Percentiles rank a stretch among this genome's conserved stretches.
phyloP scores from a whole-genome alignment of 164 flowering plant species.

The Umbilicus rupestris region DNA sequence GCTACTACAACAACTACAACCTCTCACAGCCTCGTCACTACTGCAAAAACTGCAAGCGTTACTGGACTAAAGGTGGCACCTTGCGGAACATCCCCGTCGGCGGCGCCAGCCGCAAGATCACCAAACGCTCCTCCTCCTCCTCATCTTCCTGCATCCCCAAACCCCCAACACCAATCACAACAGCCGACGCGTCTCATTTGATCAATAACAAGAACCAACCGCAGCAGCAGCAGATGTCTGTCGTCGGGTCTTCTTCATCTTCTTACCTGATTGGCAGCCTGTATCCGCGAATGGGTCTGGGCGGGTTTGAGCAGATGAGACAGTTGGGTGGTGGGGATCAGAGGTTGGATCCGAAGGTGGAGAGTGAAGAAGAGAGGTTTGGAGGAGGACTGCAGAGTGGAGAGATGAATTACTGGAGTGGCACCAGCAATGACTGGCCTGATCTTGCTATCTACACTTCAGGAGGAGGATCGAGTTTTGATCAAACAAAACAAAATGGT shows the following conservation, averaged over 20 bases:
- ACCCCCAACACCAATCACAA: not conserved
- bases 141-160: too few species aligned
- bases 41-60: slow-evolving; percentile 47
- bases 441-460: slow-evolving; percentile 65
- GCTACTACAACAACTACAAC: slow-evolving; percentile 66
- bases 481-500: too few species aligned
- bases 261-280: slow-evolving; percentile 28
- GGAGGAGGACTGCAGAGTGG: slow-evolving; percentile 23
- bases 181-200: not conserved
- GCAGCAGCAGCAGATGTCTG: too few species aligned
- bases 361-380: slow-evolving; percentile 21
- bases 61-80: slow-evolving; percentile 61
- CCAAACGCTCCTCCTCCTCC: slow-evolving; percentile 31
- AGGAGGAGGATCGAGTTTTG: slow-evolving; percentile 18
- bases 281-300: slow-evolving; percentile 16
- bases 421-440: slow-evolving; percentile 68
- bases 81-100: slow-evolving; percentile 79
- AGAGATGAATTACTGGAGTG: slow-evolving; percentile 31
- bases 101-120: slow-evolving; percentile 48
- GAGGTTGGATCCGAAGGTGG: slow-evolving; percentile 22
- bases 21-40: slow-evolving; percentile 58
- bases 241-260: too few species aligned
- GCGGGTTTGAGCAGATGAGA: slow-evolving; percentile 18
- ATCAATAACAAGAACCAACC: not conserved
- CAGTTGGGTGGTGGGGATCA: slow-evolving; percentile 11